phyloP scores from a whole-genome alignment of 2,329 filamentous ascomycete genomes.

The Lizonia empirigonia region DNA sequence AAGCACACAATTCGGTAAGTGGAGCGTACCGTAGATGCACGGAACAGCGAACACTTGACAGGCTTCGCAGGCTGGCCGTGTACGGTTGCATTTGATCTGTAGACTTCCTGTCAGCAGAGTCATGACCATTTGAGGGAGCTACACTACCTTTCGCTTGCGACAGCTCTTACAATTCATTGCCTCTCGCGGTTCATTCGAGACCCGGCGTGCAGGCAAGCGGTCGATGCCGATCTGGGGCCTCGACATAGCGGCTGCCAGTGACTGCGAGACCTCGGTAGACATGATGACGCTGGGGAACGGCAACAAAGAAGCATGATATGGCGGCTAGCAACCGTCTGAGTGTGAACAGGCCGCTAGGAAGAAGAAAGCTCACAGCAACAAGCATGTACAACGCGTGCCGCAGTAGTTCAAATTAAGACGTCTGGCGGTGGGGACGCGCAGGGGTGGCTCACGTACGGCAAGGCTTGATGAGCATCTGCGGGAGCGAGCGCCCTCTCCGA shows the following conservation, averaged over 20 bases:
- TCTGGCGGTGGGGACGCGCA: slow-evolving; percentile 37
- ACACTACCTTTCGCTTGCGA: slow-evolving; percentile 80
- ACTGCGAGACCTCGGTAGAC: slow-evolving; percentile 41
- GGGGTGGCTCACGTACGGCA: slow-evolving; percentile 36
- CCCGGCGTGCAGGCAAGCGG: slow-evolving; percentile 72
- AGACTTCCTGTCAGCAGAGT: slow-evolving; percentile 21
- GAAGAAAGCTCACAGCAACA: slow-evolving; percentile 27
- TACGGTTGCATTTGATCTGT: slow-evolving; percentile 89
- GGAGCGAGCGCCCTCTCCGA: slow-evolving; percentile 38
- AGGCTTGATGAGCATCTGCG: slow-evolving; percentile 41
- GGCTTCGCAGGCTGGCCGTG: slow-evolving; percentile 83
- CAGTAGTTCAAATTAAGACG: slow-evolving; percentile 49
- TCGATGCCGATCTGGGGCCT: slow-evolving; percentile 82
- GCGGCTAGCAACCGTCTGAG: slow-evolving; percentile 21
- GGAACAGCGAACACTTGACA: slow-evolving; percentile 88
- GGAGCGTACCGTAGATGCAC: slow-evolving; percentile 76
- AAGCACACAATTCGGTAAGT: slow-evolving; percentile 10
- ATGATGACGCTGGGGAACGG: slow-evolving; percentile 29
- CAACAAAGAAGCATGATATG: slow-evolving; percentile 44
- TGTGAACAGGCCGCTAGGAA: slow-evolving; percentile 29
- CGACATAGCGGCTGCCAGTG: slow-evolving; percentile 60
- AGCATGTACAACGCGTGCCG: slow-evolving; percentile 39
- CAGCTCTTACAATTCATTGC: slow-evolving; percentile 97
- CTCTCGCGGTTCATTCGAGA: slow-evolving; percentile 78
- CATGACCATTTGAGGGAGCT: neutral